Conservation (phyloP, 768 basidiomycete species). For the Pulveroboletus sp. region DNA sequence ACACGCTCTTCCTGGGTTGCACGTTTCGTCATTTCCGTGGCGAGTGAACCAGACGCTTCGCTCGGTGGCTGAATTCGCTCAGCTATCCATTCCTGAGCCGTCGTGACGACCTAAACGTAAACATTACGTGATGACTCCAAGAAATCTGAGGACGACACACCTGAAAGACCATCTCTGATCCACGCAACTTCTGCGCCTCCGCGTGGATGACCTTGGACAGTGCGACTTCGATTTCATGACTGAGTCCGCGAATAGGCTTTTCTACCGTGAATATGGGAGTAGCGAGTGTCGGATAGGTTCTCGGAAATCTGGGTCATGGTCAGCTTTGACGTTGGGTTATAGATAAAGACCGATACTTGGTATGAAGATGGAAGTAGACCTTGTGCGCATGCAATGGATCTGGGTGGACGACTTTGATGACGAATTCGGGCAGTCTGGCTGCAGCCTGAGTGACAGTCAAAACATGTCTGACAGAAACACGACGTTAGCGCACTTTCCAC, state of each 20-base stretch:
- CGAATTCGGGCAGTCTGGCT: constrained; percentile 67
- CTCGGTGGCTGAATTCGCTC: constrained; percentile 51
- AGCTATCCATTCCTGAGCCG: constrained; percentile 69
- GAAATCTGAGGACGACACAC: constrained; percentile 35
- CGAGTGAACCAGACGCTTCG: constrained; percentile 67
- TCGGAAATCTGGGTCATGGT: constrained; percentile 55
- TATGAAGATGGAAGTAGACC: constrained; percentile 63
- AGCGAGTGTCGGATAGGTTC: constrained; percentile 74
- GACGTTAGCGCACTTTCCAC: constrained; percentile 60
- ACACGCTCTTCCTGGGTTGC: constrained; percentile 69
- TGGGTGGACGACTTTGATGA: constrained; percentile 67
- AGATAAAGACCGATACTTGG: constrained; percentile 47
- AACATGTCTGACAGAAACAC: constrained; percentile 10
- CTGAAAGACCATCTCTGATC: constrained; percentile 77
- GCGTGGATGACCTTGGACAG: constrained; percentile 57
- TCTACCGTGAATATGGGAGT: constrained; percentile 65
- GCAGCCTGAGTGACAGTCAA: constrained; percentile 48
- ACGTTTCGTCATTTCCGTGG: constrained; percentile 72
- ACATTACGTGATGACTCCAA: background rate
- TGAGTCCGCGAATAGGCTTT: constrained; percentile 58
- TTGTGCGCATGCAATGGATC: constrained; percentile 51
- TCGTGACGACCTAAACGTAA: constrained; percentile 55
- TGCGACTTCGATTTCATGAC: constrained; percentile 50
- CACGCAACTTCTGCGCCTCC: constrained; percentile 62
- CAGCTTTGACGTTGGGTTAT: background rate